Percentiles rank a stretch among this genome's conserved stretches.
These are phyloP conservation scores for Calycina marina DNA, from an alignment of 2,329 filamentous ascomycete genomes.

Conservation along the genomic window DNA sequence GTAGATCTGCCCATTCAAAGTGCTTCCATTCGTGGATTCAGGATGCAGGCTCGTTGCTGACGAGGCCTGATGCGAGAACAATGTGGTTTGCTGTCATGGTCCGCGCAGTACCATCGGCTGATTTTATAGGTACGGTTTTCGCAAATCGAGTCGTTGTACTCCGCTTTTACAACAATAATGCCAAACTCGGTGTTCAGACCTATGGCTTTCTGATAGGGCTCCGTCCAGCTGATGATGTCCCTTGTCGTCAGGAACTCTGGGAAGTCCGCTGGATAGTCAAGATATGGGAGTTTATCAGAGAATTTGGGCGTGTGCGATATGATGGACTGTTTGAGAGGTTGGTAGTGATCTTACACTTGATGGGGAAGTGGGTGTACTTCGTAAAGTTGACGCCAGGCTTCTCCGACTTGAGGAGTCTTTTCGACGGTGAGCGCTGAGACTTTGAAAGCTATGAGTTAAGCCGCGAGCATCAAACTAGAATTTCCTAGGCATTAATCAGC, in stretches of 20 bases:
- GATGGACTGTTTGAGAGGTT: background rate
- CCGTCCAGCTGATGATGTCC: constrained; percentile 33
- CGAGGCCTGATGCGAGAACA: constrained; percentile 33
- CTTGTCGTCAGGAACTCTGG: constrained; percentile 30
- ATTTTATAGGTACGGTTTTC: background rate
- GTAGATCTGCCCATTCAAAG: constrained; percentile 29
- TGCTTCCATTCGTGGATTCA: constrained; percentile 25
- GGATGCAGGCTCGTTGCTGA: constrained; percentile 27
- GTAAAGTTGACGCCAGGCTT: background rate
- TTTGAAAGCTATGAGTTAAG: background rate
- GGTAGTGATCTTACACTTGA: background rate
- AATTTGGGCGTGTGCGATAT: constrained; percentile 1
- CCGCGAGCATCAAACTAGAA: background rate
- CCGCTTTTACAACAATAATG: constrained; percentile 25
- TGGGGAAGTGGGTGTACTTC: background rate
- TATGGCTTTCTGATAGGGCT: constrained; percentile 32
- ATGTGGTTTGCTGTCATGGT: constrained; percentile 28
- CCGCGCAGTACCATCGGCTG: constrained; percentile 12
- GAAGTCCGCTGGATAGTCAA: constrained; percentile 28
- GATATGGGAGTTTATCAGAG: constrained; percentile 19
- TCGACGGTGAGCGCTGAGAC: background rate
- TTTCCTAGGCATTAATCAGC: background rate
- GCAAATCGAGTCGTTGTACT: background rate
- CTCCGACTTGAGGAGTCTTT: background rate
- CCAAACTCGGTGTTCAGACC: constrained; percentile 31